A percentile compares a stretch with the other conserved stretches of the same genome.
Conservation (phyloP, 768 basidiomycete genomes). For the Mycena crocata region DNA sequence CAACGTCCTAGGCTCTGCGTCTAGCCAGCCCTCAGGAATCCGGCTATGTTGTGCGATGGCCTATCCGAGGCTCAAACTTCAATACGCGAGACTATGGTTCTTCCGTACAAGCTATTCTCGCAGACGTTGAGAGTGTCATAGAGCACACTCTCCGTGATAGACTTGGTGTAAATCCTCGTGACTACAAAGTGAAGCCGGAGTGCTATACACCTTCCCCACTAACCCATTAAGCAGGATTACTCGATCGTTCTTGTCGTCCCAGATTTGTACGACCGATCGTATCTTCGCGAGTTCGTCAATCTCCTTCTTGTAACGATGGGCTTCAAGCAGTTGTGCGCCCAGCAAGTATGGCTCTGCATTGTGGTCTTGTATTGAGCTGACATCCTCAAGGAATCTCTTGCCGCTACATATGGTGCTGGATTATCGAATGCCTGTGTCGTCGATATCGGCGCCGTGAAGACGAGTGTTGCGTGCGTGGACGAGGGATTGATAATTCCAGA, state of each 20-base stretch:
- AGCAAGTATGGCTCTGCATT: conserved; percentile 70
- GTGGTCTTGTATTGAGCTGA: not conserved
- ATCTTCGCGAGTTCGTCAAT: conserved; percentile 82
- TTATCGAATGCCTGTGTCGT: conserved; percentile 96
- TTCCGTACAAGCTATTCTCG: conserved; percentile 75
- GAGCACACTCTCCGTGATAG: conserved; percentile 69
- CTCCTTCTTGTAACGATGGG: conserved; percentile 83
- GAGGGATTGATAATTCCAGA: conserved; percentile 91
- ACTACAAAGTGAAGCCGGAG: conserved; percentile 67
- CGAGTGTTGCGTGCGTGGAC: conserved; percentile 92
- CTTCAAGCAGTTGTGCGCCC: conserved; percentile 92
- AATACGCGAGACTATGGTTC: conserved; percentile 80
- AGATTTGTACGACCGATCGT: conserved; percentile 88
- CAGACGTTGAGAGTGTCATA: conserved; percentile 83
- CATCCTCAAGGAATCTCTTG: conserved; percentile 80
- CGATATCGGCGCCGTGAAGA: conserved; percentile 88
- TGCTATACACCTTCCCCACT: not conserved
- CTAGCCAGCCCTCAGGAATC: conserved; percentile 75
- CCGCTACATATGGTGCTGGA: conserved; percentile 95
- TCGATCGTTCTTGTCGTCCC: conserved; percentile 92
- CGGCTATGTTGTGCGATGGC: conserved; percentile 84
- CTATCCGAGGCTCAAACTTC: conserved; percentile 84
- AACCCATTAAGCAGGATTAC: conserved; percentile 67
- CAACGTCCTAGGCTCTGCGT: conserved; percentile 66
- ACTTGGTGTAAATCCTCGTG: conserved; percentile 61